Percentiles rank a stretch among this genome's conserved stretches.
phyloP scores from a whole-genome alignment of 768 basidiomycete species.

The Tulasnella sp. region DNA sequence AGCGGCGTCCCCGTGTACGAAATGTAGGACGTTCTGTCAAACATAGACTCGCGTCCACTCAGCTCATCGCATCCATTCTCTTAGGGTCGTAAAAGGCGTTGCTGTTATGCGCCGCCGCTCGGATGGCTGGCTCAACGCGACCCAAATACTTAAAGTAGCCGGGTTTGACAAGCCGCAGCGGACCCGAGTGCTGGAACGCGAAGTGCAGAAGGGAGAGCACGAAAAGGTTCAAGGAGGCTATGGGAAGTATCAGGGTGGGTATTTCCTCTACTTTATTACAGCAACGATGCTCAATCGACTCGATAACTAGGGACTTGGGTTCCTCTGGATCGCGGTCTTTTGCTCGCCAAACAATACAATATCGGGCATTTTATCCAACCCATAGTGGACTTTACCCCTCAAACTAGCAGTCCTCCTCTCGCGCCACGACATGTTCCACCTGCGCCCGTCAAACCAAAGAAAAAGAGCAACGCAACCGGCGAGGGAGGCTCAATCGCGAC shows the following conservation, averaged over 20 bases:
- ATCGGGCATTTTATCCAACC: slow-evolving; percentile 83
- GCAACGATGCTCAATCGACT: neutral
- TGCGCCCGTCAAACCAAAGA: slow-evolving; percentile 44
- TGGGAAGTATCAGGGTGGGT: slow-evolving; percentile 95
- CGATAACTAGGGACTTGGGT: slow-evolving; percentile 88
- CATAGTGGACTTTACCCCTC: slow-evolving; percentile 90
- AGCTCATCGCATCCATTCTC: slow-evolving; percentile 37
- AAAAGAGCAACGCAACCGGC: slow-evolving; percentile 30
- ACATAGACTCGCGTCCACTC: slow-evolving; percentile 25
- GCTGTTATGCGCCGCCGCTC: slow-evolving; percentile 96
- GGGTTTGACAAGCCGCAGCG: slow-evolving; percentile 99
- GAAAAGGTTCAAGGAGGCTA: slow-evolving; percentile 99
- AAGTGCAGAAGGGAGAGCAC: slow-evolving; percentile 97
- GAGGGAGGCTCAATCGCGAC: slow-evolving; percentile 26
- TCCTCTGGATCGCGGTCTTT: slow-evolving; percentile 84
- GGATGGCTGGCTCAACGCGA: slow-evolving; percentile 98
- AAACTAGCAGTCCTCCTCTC: slow-evolving; percentile 77
- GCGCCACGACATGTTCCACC: slow-evolving; percentile 95
- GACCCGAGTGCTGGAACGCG: slow-evolving; percentile 93
- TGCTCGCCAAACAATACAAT: slow-evolving; percentile 86
- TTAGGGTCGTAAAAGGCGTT: slow-evolving; percentile 89
- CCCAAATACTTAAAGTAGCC: slow-evolving; percentile 97
- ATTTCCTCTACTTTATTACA: neutral
- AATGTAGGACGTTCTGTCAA: slow-evolving; percentile 54
- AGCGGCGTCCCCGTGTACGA: slow-evolving; percentile 91